These are phyloP conservation scores for Drechslerella stenobrocha DNA, from an alignment of 2,329 filamentous ascomycete species.

Conservation along the genomic window DNA sequence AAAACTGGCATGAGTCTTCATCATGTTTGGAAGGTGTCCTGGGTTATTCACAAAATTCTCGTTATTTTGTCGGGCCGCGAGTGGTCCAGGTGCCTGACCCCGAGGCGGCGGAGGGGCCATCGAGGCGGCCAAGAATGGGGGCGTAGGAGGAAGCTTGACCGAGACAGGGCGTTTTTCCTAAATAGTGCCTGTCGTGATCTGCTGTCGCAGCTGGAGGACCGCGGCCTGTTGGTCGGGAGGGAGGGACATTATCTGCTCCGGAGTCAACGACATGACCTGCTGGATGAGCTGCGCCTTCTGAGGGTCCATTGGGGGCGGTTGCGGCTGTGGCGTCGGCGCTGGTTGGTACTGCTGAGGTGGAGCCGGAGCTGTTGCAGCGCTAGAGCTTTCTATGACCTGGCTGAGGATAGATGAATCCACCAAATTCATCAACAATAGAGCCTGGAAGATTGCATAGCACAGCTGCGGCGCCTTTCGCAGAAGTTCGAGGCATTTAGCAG, in stretches of 20 bases:
- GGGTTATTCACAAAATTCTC: conserved; percentile 25
- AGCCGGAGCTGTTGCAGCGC: conserved; percentile 48
- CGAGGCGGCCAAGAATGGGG: conserved; percentile 22
- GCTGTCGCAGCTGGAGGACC: conserved; percentile 64
- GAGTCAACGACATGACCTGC: conserved; percentile 65
- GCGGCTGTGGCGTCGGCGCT: conserved; percentile 51
- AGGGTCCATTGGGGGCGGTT: conserved; percentile 54
- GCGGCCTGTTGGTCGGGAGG: conserved; percentile 63
- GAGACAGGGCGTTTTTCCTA: conserved; percentile 42
- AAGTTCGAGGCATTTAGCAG: conserved; percentile 66
- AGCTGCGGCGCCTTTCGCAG: conserved; percentile 68
- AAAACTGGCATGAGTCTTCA: conserved; percentile 9
- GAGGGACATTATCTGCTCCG: conserved; percentile 64
- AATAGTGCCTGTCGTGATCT: conserved; percentile 56
- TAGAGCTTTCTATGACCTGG: conserved; percentile 63
- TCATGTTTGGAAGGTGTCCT: conserved; percentile 7
- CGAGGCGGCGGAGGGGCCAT: conserved; percentile 35
- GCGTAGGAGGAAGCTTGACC: conserved; percentile 11
- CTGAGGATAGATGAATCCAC: conserved; percentile 66
- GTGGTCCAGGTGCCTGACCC: too few relatives aligned
- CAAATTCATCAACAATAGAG: conserved; percentile 70
- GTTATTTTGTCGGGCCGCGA: neutral
- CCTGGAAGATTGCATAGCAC: conserved; percentile 71
- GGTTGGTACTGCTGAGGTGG: conserved; percentile 54
- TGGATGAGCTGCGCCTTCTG: conserved; percentile 64